These are phyloP conservation scores for Populus deltoides DNA, from an alignment of 345 rosid genomes.

Conservation along the genomic window DNA sequence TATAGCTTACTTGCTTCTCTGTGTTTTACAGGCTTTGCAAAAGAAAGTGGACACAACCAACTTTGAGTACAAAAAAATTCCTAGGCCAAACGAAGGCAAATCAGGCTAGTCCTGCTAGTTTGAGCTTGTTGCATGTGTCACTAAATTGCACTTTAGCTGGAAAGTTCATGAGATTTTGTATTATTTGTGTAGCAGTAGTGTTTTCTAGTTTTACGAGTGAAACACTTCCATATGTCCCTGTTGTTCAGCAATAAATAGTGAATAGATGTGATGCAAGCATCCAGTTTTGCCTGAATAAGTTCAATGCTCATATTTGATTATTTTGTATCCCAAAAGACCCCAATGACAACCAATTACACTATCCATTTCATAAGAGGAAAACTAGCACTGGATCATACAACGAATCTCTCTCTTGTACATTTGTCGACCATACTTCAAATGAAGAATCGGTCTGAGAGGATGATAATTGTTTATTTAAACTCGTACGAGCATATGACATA, in stretches of 20 bases:
- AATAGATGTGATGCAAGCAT: not conserved
- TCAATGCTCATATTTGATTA: not conserved
- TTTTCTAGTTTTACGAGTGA: not conserved
- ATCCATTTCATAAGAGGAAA: not conserved
- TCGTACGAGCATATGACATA: not conserved
- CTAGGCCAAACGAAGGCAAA: constrained; percentile 64
- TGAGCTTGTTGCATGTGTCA: not conserved
- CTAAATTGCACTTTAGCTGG: not conserved
- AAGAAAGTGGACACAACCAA: constrained; percentile 72
- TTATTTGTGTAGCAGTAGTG: too few relatives aligned
- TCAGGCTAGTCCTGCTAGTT: constrained; percentile 34
- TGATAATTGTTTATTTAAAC: not conserved
- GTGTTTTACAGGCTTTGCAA: constrained; percentile 56
- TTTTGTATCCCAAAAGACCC: not conserved
- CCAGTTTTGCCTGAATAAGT: not conserved
- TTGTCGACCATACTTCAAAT: not conserved
- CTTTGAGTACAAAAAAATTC: constrained; percentile 82
- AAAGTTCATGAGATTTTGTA: not conserved
- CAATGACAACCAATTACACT: not conserved
- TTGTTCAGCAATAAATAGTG: not conserved
- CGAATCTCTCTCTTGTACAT: not conserved
- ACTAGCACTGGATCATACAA: not conserved
- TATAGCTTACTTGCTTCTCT: constrained; percentile 1
- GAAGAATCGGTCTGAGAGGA: not conserved
- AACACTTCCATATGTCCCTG: not conserved